These are phyloP conservation scores for Colletotrichum cuscutae DNA, from an alignment of 2,329 filamentous ascomycete genomes.

Conservation along the genomic window DNA sequence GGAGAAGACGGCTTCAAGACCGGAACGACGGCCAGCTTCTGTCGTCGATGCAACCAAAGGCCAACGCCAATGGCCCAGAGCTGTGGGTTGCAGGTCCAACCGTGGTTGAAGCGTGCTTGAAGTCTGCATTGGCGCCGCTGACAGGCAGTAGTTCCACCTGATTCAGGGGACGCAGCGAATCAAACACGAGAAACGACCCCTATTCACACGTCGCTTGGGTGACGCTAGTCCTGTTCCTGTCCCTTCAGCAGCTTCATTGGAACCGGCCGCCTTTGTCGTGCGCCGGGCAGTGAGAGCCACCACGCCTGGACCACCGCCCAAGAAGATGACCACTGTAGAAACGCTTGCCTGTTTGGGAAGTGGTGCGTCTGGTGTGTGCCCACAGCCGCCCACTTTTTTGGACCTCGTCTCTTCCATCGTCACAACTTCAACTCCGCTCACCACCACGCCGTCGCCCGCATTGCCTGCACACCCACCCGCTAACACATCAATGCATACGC, in stretches of 20 bases:
- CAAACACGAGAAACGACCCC: not conserved
- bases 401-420: not conserved
- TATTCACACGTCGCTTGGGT: constrained; percentile 6
- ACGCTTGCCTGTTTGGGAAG: constrained; percentile 17
- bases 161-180: constrained; percentile 17
- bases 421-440: not conserved
- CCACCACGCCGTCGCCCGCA: constrained; percentile 11
- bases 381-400: constrained; percentile 2
- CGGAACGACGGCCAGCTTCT: constrained; percentile 4
- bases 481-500: not conserved
- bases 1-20: not conserved
- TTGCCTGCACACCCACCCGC: not conserved
- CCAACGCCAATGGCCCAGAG: not conserved
- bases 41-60: not conserved
- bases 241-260: not conserved
- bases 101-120: not conserved
- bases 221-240: constrained; percentile 27
- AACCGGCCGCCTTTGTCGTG: not conserved
- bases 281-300: not conserved
- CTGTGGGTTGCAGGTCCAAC: not conserved
- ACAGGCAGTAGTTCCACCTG: not conserved
- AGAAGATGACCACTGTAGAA: not conserved
- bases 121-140: constrained; percentile 23
- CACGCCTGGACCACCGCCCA: not conserved
- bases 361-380: not conserved